Evolutionary conservation across 768 basidiomycete species (phyloP).

Genomic region (Auricularia sp.): DNA sequence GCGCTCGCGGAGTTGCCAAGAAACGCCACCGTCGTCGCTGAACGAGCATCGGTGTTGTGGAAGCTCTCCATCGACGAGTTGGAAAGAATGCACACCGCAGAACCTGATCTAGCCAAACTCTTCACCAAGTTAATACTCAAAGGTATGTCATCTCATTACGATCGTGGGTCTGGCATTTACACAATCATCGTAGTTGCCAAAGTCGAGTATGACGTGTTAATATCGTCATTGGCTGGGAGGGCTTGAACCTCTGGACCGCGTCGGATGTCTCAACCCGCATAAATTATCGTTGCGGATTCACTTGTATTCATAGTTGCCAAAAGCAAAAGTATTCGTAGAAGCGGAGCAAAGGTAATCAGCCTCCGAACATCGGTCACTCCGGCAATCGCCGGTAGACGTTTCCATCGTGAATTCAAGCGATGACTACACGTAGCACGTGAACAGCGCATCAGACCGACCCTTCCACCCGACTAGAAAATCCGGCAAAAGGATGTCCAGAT

Average conservation of each 20-base stretch:
- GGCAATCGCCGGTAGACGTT: no score
- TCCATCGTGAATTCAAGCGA: no score
- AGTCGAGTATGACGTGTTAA: constrained; percentile 51
- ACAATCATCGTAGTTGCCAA: constrained; percentile 41
- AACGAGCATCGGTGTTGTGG: constrained; percentile 75
- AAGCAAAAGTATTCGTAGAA: no score
- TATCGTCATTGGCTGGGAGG: constrained; percentile 45
- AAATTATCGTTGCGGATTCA: no score
- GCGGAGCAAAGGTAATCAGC: no score
- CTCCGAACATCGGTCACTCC: no score
- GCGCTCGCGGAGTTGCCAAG: constrained; percentile 69
- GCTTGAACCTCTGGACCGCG: constrained; percentile 5
- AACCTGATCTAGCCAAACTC: constrained; percentile 51
- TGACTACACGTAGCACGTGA: no score
- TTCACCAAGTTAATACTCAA: constrained; percentile 67
- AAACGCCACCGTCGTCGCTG: constrained; percentile 80
- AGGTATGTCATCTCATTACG: constrained; percentile 34
- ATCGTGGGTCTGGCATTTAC: neutral
- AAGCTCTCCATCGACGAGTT: constrained; percentile 54
- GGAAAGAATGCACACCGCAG: constrained; percentile 52
- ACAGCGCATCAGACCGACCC: no score
- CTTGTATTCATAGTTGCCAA: no score
- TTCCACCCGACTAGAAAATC: no score
- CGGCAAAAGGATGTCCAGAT: no score
- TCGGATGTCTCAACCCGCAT: neutral